Percentiles rank a stretch among this genome's conserved stretches.
These are phyloP conservation scores for Pelargonium cotyledonis DNA, from an alignment of 441 rosid species.

Conservation along the genomic window DNA sequence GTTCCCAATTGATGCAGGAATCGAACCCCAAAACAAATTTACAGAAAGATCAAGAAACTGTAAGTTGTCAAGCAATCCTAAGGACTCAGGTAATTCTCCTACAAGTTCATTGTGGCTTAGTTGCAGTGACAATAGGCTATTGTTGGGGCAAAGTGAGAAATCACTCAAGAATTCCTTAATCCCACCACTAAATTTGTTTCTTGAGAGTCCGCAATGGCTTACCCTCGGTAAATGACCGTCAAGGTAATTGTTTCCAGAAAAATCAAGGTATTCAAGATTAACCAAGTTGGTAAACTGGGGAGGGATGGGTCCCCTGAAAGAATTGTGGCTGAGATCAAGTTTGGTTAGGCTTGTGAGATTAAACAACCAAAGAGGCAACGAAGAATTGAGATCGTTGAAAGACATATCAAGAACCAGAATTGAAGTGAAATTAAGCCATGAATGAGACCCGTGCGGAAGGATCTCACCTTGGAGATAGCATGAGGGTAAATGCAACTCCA, in stretches of 20 bases:
- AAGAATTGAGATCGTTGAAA: constrained; percentile 31
- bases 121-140: constrained; percentile 23
- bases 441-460: constrained; percentile 23
- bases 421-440: constrained; percentile 26
- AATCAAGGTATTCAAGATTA: constrained; percentile 28
- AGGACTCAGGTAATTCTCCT: constrained; percentile 36
- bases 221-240: constrained; percentile 30
- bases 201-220: constrained; percentile 26
- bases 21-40: constrained; percentile 37
- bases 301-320: constrained; percentile 28
- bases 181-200: constrained; percentile 23
- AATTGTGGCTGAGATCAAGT: constrained; percentile 29
- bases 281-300: constrained; percentile 26
- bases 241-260: constrained; percentile 27
- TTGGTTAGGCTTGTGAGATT: constrained; percentile 31
- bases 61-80: constrained; percentile 30
- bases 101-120: constrained; percentile 25
- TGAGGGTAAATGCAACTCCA: constrained; percentile 27
- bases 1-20: constrained; percentile 34
- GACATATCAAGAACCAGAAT: constrained; percentile 41
- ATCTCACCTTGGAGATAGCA: constrained; percentile 28
- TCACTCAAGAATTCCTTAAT: constrained; percentile 24
- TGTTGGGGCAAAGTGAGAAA: constrained; percentile 20
- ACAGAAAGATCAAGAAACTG: constrained; percentile 25
- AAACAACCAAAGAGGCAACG: constrained; percentile 33